A percentile compares a stretch with the other conserved stretches of the same genome.
These are phyloP conservation scores for Ophiocordyceps camponoti-saundersi DNA, from an alignment of 2,329 filamentous ascomycete genomes.

Conservation along the genomic window DNA sequence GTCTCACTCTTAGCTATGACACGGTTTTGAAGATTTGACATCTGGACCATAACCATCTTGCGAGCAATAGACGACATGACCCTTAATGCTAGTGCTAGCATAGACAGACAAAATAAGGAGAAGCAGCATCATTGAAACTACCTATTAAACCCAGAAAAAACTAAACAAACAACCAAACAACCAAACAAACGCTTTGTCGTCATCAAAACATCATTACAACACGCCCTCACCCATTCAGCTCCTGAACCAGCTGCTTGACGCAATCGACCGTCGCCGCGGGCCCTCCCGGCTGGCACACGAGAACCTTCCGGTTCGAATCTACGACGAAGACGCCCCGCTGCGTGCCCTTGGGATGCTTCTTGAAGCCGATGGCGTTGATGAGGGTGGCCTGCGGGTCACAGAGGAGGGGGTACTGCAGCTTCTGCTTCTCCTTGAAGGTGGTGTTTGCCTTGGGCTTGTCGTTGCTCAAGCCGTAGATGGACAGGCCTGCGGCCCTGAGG, in stretches of 20 bases:
- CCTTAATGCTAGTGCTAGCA: too few species aligned
- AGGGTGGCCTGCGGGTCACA: slow-evolving; percentile 63
- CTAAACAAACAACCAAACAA: too few species aligned
- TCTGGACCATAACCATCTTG: too few species aligned
- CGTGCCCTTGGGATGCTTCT: slow-evolving; percentile 68
- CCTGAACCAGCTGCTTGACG: slow-evolving; percentile 53
- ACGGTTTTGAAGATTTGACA: too few species aligned
- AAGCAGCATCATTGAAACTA: too few species aligned
- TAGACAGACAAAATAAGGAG: too few species aligned
- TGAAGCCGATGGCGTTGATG: slow-evolving; percentile 75
- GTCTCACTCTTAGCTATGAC: too few species aligned
- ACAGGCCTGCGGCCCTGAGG: slow-evolving; percentile 61
- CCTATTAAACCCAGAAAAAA: too few species aligned
- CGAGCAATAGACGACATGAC: too few species aligned
- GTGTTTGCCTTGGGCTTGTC: slow-evolving; percentile 87
- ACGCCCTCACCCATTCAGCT: slow-evolving; percentile 9
- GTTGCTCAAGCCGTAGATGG: slow-evolving; percentile 77
- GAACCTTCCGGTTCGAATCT: slow-evolving; percentile 64
- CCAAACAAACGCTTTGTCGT: background rate
- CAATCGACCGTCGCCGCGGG: slow-evolving; percentile 63
- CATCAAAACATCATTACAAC: background rate
- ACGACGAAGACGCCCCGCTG: slow-evolving; percentile 78
- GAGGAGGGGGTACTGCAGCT: slow-evolving; percentile 71
- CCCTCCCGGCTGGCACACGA: slow-evolving; percentile 57
- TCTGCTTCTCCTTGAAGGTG: slow-evolving; percentile 82